Evolutionary conservation across 495 filamentous ascomycete genomes (phyloP).

Genomic region (Parmelia sp.): DNA sequence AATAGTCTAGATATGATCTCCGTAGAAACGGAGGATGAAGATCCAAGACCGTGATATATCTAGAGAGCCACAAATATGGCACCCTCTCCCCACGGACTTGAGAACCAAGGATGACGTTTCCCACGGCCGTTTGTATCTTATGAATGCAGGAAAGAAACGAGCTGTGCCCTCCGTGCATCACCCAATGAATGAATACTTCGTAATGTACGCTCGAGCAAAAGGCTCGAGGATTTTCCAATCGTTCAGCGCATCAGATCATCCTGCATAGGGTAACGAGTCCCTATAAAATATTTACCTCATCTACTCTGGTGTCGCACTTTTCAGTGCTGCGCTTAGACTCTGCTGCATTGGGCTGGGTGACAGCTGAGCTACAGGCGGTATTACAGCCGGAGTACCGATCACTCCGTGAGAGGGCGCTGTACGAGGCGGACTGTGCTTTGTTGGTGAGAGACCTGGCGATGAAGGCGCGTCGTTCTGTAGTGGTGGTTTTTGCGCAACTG

Average conservation of each 20-base stretch:
- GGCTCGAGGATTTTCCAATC: not conserved
- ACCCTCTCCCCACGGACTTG: not conserved
- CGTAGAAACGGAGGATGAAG: not conserved
- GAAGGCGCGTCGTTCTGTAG: constrained; percentile 44
- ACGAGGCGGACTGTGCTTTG: constrained; percentile 59
- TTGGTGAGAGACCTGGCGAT: constrained; percentile 65
- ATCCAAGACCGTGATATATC: not conserved
- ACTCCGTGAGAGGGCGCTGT: constrained; percentile 26
- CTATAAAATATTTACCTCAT: not conserved
- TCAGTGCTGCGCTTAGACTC: constrained; percentile 31
- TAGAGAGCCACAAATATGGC: not conserved
- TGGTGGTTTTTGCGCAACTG: constrained; percentile 39
- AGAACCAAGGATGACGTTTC: not conserved
- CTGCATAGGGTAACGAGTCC: not conserved
- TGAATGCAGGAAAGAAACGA: not conserved
- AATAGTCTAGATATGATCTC: not conserved
- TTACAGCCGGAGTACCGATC: constrained; percentile 35
- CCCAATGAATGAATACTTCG: not conserved
- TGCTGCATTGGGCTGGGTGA: constrained; percentile 47
- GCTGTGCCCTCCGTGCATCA: not conserved
- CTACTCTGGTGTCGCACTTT: constrained; percentile 27
- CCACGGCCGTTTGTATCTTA: not conserved
- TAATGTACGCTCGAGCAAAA: not conserved
- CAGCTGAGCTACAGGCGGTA: constrained; percentile 47
- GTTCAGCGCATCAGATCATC: not conserved